Evolutionary conservation across 2,329 filamentous ascomycete genomes (phyloP), one percentile per base, ranked within the genome.

Genomic region (Seiridium cupressi): DNA sequence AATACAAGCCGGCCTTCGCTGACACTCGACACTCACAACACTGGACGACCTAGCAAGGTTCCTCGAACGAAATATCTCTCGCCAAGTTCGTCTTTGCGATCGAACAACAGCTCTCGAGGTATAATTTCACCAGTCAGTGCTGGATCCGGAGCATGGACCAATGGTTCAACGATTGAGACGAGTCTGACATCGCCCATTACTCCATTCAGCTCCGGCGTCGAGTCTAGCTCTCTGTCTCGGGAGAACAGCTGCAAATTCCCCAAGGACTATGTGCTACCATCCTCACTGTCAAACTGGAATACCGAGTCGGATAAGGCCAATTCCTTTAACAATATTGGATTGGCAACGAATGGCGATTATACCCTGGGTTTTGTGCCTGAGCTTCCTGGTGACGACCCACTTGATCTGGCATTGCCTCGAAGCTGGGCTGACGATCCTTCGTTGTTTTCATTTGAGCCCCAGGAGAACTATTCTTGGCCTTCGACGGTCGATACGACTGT

Each of bases 81-180:
- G 5, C 70, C 69, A 40, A 70, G 67, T 57, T 70, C 66, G 62
- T 74, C 61, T 72, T 72, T 72, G 73, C 71, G 51, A 68, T 73
- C 59, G 74, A 75, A 68, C 73, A 75, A 62, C 51, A 76, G 72
- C 59, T 76, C 73, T 60, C 63, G 73, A 31, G 65, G 76, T 36
- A 74, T 84, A 56, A 74, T 84, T 57, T 84, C 82, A 5, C 79
- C 82, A 8, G 69, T 79, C 44, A 83, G 81, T 4, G 64, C 62
- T 36, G 62, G 57, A 31, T 70, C 70, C 54, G 69, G 68, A 4
- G 66, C 68, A 10, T 82, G 80, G 73, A 76, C 77, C 9, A 73
- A 74, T 63, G 70, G 66, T 13, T 74, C 76, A 8, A 76, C 71
- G 3, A 69, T 77, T 40, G 75, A 81, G 57, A 80, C 80, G 1